Evolutionary conservation across 148 eudicot species (phyloP).

Genomic region (Selenicereus undatus): DNA sequence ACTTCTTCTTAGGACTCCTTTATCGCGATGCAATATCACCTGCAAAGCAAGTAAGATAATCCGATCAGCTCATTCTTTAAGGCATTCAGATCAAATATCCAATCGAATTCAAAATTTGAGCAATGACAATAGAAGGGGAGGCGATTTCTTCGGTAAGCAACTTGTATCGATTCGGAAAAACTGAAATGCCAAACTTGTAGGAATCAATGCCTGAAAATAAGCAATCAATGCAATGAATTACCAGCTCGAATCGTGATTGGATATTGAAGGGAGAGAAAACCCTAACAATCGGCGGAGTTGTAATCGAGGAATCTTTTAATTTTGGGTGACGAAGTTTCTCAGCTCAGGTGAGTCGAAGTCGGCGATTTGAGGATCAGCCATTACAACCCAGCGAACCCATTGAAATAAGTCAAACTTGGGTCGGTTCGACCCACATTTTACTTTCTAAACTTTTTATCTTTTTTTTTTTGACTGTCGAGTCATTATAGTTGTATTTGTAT

Average conservation of each 20-base stretch:
- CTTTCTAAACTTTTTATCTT: not conserved
- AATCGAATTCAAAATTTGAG: not conserved
- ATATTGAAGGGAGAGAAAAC: not conserved
- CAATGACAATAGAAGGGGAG: not conserved
- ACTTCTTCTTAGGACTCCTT: not conserved
- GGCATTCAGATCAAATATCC: not conserved
- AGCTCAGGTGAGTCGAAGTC: not conserved
- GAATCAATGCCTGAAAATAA: not conserved
- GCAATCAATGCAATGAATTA: not conserved
- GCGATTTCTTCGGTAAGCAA: not conserved
- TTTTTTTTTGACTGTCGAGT: too few species aligned
- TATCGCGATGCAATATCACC: conserved; percentile 1
- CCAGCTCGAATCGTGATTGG: not conserved
- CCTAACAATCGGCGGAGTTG: not conserved
- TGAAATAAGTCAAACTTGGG: not conserved
- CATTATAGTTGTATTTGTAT: too few species aligned
- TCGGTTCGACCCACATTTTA: not conserved
- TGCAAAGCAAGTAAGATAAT: not conserved
- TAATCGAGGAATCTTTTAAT: not conserved
- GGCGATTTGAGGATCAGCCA: not conserved
- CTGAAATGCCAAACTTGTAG: not conserved
- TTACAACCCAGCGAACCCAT: not conserved
- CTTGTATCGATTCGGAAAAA: not conserved
- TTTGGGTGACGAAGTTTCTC: not conserved
- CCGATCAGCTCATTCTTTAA: not conserved